Evolutionary conservation across 176 grass and related monocot species (phyloP).

Genomic region (Chrysopogon serrulatus): DNA sequence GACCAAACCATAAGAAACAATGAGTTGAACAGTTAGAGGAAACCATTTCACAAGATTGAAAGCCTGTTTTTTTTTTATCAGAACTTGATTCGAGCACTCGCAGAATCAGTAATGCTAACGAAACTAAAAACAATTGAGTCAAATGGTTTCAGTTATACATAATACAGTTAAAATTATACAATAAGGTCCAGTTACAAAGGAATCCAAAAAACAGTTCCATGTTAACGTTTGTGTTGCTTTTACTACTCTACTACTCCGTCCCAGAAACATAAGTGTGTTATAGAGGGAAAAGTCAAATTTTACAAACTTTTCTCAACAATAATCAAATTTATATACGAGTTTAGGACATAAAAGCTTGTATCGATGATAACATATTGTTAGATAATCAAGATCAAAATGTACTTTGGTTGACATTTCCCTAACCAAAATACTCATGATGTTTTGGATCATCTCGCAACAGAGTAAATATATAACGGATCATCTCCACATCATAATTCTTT

Average conservation of each 20-base stretch:
- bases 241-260: neutral
- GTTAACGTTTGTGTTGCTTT: neutral
- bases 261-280: neutral
- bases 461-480: neutral
- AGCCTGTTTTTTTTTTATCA: neutral
- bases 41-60: neutral
- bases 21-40: neutral
- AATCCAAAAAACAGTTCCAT: neutral
- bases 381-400: neutral
- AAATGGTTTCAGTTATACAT: neutral
- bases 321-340: neutral
- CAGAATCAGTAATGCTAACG: neutral
- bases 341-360: neutral
- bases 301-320: neutral
- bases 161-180: neutral
- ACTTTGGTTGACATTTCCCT: neutral
- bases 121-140: neutral
- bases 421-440: neutral
- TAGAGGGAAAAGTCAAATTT: neutral
- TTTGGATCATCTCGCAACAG: neutral
- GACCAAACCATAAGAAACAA: neutral
- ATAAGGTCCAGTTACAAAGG: neutral
- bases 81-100: neutral
- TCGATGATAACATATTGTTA: neutral
- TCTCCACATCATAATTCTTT: neutral